These are phyloP conservation scores for Immersiporthe knoxdaviesiana DNA, from an alignment of 2,329 filamentous ascomycete genomes.

Conservation along the genomic window DNA sequence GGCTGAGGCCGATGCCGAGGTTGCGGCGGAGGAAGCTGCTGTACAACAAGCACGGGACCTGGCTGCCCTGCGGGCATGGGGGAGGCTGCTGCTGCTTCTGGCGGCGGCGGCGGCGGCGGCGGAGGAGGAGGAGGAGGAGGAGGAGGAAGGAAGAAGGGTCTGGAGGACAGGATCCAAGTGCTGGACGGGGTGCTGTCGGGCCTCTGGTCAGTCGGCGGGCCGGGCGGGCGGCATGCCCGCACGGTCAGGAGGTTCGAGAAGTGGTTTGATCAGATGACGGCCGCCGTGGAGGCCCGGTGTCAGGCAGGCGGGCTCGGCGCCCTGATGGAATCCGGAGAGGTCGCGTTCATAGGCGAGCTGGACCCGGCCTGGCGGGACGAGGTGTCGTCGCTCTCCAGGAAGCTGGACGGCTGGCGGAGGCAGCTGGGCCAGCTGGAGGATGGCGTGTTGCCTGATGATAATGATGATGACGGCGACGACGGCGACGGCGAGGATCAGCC, in stretches of 20 bases:
- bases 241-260: slow-evolving; percentile 61
- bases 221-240: slow-evolving; percentile 59
- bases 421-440: slow-evolving; percentile 50
- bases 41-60: slow-evolving; percentile 55
- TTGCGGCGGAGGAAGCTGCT: slow-evolving; percentile 46
- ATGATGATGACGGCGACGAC: slow-evolving; percentile 7
- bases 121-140: too few species aligned
- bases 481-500: slow-evolving; percentile 31
- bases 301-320: slow-evolving; percentile 39
- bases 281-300: slow-evolving; percentile 50
- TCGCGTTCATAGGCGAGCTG: slow-evolving; percentile 58
- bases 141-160: too few species aligned
- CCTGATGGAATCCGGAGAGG: slow-evolving; percentile 36
- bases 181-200: slow-evolving; percentile 61
- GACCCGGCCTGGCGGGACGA: slow-evolving; percentile 64
- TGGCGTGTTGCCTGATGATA: too few species aligned
- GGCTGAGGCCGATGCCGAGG: slow-evolving; percentile 39
- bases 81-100: not conserved
- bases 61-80: slow-evolving; percentile 57
- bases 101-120: slow-evolving; percentile 19
- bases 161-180: slow-evolving; percentile 61
- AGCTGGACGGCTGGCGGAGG: slow-evolving; percentile 58
- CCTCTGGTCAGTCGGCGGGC: slow-evolving; percentile 61
- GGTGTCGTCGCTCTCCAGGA: slow-evolving; percentile 53
- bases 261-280: slow-evolving; percentile 56